Evolutionary conservation across 306 rosid species (phyloP).

Genomic region (Rosa chinensis): DNA sequence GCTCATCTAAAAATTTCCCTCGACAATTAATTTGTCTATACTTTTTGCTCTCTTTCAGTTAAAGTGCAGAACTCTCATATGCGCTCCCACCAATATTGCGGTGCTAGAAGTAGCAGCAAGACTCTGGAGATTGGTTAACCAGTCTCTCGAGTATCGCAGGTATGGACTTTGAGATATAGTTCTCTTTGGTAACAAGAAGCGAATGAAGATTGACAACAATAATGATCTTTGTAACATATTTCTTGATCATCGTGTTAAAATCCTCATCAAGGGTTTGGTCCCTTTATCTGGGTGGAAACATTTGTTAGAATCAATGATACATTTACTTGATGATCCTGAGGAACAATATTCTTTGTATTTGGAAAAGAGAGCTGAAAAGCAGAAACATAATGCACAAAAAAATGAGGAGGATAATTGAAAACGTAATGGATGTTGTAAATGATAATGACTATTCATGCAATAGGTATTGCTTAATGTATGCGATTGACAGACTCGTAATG

Average conservation of each 20-base stretch:
- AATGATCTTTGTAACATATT: conserved; percentile 26
- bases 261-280: conserved; percentile 5
- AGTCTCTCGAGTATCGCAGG: neutral
- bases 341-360: conserved; percentile 30
- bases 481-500: too few relatives aligned
- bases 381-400: neutral
- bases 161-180: conserved; percentile 41
- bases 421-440: neutral
- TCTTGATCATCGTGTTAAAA: conserved; percentile 28
- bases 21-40: neutral
- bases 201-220: conserved; percentile 28
- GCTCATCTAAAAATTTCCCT: neutral
- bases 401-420: neutral
- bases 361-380: neutral
- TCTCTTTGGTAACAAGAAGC: conserved; percentile 27
- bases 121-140: conserved; percentile 18
- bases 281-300: conserved; percentile 23
- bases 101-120: conserved; percentile 32
- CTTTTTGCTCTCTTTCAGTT: conserved; percentile 23
- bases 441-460: too few relatives aligned
- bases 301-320: conserved; percentile 21
- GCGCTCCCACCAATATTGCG: conserved; percentile 50
- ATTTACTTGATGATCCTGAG: conserved; percentile 32
- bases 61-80: conserved; percentile 43
- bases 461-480: too few relatives aligned